Percentiles rank a stretch among this genome's conserved stretches.
Conservation (phyloP, 352 stramenopile species). For the Pilasporangium apinafurcum region DNA sequence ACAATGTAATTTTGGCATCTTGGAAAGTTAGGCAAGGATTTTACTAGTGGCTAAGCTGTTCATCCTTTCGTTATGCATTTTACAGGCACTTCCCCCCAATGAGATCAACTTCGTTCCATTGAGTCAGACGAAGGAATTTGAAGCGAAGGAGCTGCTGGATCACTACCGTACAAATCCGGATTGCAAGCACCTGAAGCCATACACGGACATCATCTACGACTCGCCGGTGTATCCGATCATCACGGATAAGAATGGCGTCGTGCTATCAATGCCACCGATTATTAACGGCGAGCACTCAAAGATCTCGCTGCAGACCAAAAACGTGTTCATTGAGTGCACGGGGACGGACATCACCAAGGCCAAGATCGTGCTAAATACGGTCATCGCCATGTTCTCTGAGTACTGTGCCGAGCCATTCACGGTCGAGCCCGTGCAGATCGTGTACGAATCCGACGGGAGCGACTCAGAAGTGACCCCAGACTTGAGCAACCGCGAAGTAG, state of each 20-base stretch:
- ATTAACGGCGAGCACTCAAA: conserved; percentile 98
- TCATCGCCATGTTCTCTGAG: conserved; percentile 99
- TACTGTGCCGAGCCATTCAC: conserved; percentile 96
- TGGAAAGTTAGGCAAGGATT: not conserved
- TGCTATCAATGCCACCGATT: conserved; percentile 98
- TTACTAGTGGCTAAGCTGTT: not conserved
- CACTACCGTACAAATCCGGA: conserved; percentile 93
- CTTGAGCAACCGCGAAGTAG: conserved; percentile 87
- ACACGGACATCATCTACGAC: conserved; percentile 99
- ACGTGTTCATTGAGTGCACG: conserved; percentile 99
- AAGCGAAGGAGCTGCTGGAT: conserved; percentile 93
- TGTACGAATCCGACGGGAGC: conserved; percentile 88
- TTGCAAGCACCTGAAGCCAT: conserved; percentile 98
- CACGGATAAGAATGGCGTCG: conserved; percentile 91
- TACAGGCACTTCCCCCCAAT: conserved; percentile 84
- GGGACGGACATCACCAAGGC: conserved; percentile 99
- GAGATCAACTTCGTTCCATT: conserved; percentile 98
- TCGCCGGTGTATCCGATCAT: conserved; percentile 97
- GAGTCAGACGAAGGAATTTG: conserved; percentile 87
- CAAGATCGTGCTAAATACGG: conserved; percentile 99
- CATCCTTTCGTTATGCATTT: not conserved
- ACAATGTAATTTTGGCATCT: conserved; percentile 44
- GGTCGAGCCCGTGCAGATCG: conserved; percentile 95
- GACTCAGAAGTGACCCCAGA: conserved; percentile 87
- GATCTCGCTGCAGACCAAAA: conserved; percentile 96